Evolutionary conservation across 2,329 filamentous ascomycete species (phyloP).

Genomic region (Colletotrichum australisinense): DNA sequence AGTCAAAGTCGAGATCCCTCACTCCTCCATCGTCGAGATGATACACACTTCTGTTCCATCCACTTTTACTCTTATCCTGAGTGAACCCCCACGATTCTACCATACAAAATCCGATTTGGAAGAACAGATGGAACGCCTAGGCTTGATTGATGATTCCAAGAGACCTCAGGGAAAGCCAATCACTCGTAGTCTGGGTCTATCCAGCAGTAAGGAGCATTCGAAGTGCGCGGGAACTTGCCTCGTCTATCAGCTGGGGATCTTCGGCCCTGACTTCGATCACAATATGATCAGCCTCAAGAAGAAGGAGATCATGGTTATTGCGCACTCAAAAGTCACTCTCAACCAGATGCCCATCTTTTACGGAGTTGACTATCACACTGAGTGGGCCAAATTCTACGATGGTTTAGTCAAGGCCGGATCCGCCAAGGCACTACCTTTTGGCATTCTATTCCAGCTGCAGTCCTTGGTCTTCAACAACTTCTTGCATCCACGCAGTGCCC

Average conservation of each 20-base stretch:
- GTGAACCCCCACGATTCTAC: slow-evolving; percentile 63
- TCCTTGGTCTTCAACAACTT: slow-evolving; percentile 72
- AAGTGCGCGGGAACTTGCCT: slow-evolving; percentile 54
- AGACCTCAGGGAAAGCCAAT: not conserved
- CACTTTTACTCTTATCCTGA: slow-evolving; percentile 62
- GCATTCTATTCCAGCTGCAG: slow-evolving; percentile 71
- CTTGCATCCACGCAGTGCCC: slow-evolving; percentile 65
- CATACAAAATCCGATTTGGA: not conserved
- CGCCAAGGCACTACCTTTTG: slow-evolving; percentile 58
- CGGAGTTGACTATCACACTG: slow-evolving; percentile 36
- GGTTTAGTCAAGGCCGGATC: slow-evolving; percentile 27
- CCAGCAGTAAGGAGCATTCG: slow-evolving; percentile 42
- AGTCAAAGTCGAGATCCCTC: slow-evolving; percentile 53
- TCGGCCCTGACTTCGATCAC: slow-evolving; percentile 40
- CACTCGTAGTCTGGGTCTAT: slow-evolving; percentile 36
- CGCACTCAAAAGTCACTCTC: slow-evolving; percentile 36
- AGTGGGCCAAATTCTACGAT: slow-evolving; percentile 39
- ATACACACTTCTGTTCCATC: slow-evolving; percentile 49
- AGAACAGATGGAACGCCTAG: not conserved
- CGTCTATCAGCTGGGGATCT: slow-evolving; percentile 54
- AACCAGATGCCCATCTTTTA: not conserved
- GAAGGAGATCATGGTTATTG: slow-evolving; percentile 27
- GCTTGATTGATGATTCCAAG: not conserved
- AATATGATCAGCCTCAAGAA: slow-evolving; percentile 39
- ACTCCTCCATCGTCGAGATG: slow-evolving; percentile 59